These are phyloP conservation scores for Saccharomyces hybrid DNA, from an alignment of 1,139 yeast species.

Conservation along the genomic window DNA sequence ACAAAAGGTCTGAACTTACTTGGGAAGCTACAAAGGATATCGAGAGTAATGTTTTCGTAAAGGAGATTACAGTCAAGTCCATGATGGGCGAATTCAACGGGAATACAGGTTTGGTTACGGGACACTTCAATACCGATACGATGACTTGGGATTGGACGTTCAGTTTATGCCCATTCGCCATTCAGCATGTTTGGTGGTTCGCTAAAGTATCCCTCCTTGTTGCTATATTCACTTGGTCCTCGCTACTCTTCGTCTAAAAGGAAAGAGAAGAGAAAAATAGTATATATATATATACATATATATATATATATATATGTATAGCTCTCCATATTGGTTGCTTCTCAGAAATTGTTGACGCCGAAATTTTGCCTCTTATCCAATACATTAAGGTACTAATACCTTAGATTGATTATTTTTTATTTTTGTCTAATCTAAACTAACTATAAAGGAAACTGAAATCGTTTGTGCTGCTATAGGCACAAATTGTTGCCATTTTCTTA, in stretches of 20 bases:
- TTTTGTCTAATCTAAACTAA: not conserved
- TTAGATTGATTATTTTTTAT: not conserved
- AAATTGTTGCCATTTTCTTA: not conserved
- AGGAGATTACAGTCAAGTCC: conserved; percentile 80
- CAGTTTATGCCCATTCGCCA: conserved; percentile 66
- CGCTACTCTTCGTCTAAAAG: conserved; percentile 5
- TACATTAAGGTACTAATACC: not conserved
- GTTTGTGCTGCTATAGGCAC: not conserved
- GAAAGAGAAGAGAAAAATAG: not conserved
- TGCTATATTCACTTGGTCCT: conserved; percentile 32
- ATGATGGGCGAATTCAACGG: conserved; percentile 97
- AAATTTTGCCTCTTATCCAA: not conserved
- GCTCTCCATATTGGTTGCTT: not conserved
- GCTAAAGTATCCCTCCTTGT: conserved; percentile 50
- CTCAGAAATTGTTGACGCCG: not conserved
- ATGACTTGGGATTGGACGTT: conserved; percentile 59
- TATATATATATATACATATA: not conserved
- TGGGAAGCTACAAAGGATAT: conserved; percentile 53
- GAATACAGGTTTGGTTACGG: conserved; percentile 76
- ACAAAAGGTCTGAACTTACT: conserved; percentile 34
- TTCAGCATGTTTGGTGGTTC: conserved; percentile 97
- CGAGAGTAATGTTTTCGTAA: conserved; percentile 34
- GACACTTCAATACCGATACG: conserved; percentile 42
- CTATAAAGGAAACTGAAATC: not conserved
- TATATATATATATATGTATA: not conserved